phyloP scores from a whole-genome alignment of 106 monocot species.

The Acorus gramineus region DNA sequence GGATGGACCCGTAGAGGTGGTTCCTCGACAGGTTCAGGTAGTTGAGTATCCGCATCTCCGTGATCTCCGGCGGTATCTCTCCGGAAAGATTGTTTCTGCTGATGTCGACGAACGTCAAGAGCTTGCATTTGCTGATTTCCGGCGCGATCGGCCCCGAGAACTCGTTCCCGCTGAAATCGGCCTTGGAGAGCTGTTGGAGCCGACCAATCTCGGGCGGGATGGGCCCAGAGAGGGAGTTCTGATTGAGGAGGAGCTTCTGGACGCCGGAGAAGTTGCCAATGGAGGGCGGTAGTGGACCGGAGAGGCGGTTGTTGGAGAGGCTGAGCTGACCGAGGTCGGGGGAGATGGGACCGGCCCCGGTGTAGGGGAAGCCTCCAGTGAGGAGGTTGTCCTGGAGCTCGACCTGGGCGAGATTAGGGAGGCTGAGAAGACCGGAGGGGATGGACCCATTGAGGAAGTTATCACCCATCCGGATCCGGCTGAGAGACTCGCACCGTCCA shows the following conservation, averaged over 20 bases:
- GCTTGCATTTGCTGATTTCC: conserved; percentile 52
- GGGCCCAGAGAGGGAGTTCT: conserved; percentile 48
- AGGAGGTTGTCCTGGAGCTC: conserved; percentile 59
- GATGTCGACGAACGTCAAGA: conserved; percentile 51
- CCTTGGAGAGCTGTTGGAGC: conserved; percentile 71
- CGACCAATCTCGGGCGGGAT: conserved; percentile 66
- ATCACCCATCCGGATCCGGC: conserved; percentile 36
- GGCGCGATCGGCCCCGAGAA: conserved; percentile 43
- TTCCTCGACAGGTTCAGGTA: conserved; percentile 82
- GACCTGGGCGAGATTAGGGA: conserved; percentile 39
- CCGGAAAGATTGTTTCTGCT: conserved; percentile 58
- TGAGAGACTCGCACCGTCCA: conserved; percentile 36
- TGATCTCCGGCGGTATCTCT: conserved; percentile 39
- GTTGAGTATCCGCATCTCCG: conserved; percentile 73
- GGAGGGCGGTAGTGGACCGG: conserved; percentile 33
- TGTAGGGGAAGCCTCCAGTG: conserved; percentile 39
- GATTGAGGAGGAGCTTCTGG: conserved; percentile 73
- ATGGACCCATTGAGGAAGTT: conserved; percentile 66
- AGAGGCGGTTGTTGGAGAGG: conserved; percentile 46
- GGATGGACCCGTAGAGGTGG: conserved; percentile 56
- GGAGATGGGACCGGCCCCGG: conserved; percentile 1
- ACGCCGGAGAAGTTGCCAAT: conserved; percentile 61
- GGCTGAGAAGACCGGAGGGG: conserved; percentile 30
- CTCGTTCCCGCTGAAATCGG: conserved; percentile 52
- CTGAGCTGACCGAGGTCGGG: conserved; percentile 37